These are phyloP conservation scores for Letharia lupina DNA, from an alignment of 495 filamentous ascomycete genomes.

Conservation along the genomic window DNA sequence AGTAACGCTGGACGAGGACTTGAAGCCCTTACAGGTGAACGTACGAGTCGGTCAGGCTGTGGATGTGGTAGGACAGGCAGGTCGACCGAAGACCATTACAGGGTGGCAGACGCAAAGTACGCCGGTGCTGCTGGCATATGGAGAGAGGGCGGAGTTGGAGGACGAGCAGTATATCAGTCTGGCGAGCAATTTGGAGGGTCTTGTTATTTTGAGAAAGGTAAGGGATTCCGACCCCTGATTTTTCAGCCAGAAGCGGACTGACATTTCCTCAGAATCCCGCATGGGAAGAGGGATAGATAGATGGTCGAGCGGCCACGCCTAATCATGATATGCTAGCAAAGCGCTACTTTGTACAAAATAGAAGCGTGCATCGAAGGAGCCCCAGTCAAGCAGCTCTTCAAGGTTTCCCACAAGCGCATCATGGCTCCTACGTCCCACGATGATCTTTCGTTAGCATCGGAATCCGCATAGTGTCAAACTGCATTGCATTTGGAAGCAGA, in stretches of 20 bases:
- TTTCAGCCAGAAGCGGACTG: conserved; percentile 20
- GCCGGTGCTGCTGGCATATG: conserved; percentile 83
- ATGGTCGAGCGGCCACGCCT: not conserved
- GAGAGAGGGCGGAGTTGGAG: conserved; percentile 92
- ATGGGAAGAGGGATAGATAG: conserved; percentile 34
- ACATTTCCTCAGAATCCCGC: conserved; percentile 43
- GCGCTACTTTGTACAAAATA: conserved; percentile 7
- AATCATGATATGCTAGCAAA: conserved; percentile 4
- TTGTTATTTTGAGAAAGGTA: conserved; percentile 97
- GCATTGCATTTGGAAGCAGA: not conserved
- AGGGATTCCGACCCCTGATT: conserved; percentile 18
- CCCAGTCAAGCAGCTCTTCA: not conserved
- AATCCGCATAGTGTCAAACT: not conserved
- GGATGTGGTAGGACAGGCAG: conserved; percentile 94
- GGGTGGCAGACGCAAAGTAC: conserved; percentile 99
- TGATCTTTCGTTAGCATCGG: not conserved
- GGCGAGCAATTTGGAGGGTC: conserved; percentile 82
- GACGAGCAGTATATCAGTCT: conserved; percentile 94
- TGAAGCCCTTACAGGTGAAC: conserved; percentile 90
- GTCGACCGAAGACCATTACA: conserved; percentile 95
- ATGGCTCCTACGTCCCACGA: not conserved
- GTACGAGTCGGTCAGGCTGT: conserved; percentile 96
- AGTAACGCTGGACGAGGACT: conserved; percentile 87
- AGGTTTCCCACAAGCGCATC: not conserved
- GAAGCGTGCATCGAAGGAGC: conserved; percentile 7